Evolutionary conservation across 176 grass and related monocot genomes (phyloP), one percentile per base, ranked within the genome.

Genomic region (Aegilops umbellulata): DNA sequence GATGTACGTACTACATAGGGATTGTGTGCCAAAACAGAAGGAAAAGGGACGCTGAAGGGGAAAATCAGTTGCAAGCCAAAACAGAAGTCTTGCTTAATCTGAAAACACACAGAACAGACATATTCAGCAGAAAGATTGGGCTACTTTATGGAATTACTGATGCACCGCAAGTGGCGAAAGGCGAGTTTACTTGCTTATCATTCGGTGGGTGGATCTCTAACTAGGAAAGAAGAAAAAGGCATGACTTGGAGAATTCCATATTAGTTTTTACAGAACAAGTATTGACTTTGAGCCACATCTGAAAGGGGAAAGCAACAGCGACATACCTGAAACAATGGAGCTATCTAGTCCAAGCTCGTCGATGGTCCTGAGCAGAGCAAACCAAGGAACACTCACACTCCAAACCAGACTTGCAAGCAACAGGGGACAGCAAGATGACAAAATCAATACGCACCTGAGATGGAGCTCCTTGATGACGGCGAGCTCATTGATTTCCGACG

Each of bases 331-430:
- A 79, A 98, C 83, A 83, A 92, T 74, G 2, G 89, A 86, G 65
- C 51, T 93, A 46, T 98, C 93, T 58, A 98, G 30, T 15, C 93
- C 93, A 71, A 98, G 91, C 68, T 95, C 93, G 61, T 95, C 89
- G 42, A 92, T 78, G 63, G 95, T 95, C 91, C 95, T 98, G 83
- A 73, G 42, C 46, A 85, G 29, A 86, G 49, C 24, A 77, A 74
- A 74, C 0, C 1, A 83, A 55, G 2, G 53, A 79, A 26, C 1
- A 25, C 25, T 90, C 42, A 6, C 16, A 53, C 16, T 55, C 3
- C 3, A 22, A 32, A 76, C 8, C 41, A 75, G 46, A 0, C 12
- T 10, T 11, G 12, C 2, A 19, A 29, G 42, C 8, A 22, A 31
- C 9, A 53, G 26, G 24, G 10, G 25, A 10, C 1, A 0, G 26